These are phyloP conservation scores for Termitomyces sp. DNA, from an alignment of 768 basidiomycete genomes.

Conservation along the genomic window DNA sequence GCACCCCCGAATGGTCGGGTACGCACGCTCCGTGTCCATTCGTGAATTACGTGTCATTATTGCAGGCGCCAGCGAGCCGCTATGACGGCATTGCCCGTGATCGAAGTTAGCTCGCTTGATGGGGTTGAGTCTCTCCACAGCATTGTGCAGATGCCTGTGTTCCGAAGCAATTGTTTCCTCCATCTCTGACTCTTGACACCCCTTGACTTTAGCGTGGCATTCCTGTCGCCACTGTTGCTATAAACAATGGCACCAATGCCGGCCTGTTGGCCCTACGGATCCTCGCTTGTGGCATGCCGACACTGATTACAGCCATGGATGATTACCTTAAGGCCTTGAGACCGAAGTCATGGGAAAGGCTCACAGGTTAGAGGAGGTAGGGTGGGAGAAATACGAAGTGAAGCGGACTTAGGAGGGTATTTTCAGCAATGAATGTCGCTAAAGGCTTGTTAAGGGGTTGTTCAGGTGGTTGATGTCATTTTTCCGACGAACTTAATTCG, in stretches of 20 bases:
- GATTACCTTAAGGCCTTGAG: slow-evolving; percentile 65
- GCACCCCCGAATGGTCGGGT: slow-evolving; percentile 84
- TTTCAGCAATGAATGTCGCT: background rate
- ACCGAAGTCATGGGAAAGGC: slow-evolving; percentile 77
- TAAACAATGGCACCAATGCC: slow-evolving; percentile 93
- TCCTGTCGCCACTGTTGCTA: slow-evolving; percentile 95
- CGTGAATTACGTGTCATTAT: slow-evolving; percentile 74
- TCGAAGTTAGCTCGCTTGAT: slow-evolving; percentile 89
- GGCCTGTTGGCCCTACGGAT: slow-evolving; percentile 89
- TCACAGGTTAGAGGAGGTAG: slow-evolving; percentile 66
- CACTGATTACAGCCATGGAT: slow-evolving; percentile 63
- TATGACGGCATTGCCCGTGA: slow-evolving; percentile 89
- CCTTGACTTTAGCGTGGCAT: slow-evolving; percentile 71
- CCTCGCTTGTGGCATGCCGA: slow-evolving; percentile 67
- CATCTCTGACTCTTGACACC: slow-evolving; percentile 1
- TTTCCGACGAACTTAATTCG: background rate
- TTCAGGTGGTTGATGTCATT: background rate
- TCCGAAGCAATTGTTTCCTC: background rate
- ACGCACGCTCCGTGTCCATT: slow-evolving; percentile 67
- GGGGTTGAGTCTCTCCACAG: slow-evolving; percentile 96
- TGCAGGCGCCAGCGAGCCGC: slow-evolving; percentile 96
- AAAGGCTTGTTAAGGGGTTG: background rate
- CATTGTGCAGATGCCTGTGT: slow-evolving; percentile 99
- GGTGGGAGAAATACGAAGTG: slow-evolving; percentile 82
- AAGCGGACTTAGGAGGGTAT: slow-evolving; percentile 20